phyloP scores from a whole-genome alignment of 768 basidiomycete species.

The Phaeotremella fagi region DNA sequence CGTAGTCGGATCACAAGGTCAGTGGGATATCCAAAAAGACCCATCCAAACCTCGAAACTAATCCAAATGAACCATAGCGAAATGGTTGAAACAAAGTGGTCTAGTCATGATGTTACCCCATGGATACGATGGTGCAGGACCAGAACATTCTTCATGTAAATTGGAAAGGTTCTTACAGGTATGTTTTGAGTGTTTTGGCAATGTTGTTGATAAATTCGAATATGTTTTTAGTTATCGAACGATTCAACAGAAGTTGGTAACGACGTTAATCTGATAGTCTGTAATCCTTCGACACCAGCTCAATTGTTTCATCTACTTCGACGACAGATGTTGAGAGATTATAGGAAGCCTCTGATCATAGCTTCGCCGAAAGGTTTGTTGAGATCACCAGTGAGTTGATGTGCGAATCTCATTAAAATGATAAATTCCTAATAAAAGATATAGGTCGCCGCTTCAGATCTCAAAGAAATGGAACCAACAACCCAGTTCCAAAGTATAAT shows the following conservation, averaged over 20 bases:
- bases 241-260: constrained; percentile 56
- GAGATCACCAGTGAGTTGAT: constrained; percentile 66
- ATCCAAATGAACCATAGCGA: no score
- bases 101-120: constrained; percentile 81
- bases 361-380: constrained; percentile 80
- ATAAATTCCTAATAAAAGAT: neutral
- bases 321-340: constrained; percentile 76
- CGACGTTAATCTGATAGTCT: constrained; percentile 79
- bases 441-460: constrained; percentile 69
- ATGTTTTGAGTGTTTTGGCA: constrained; percentile 5
- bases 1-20: constrained; percentile 76
- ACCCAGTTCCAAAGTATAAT: constrained; percentile 67
- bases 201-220: neutral
- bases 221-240: constrained; percentile 72
- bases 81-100: constrained; percentile 89
- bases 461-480: constrained; percentile 60
- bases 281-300: constrained; percentile 80
- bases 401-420: no score
- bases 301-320: constrained; percentile 92
- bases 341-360: constrained; percentile 77
- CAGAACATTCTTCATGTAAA: constrained; percentile 84
- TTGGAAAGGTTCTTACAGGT: constrained; percentile 90
- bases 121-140: constrained; percentile 84
- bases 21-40: no score
- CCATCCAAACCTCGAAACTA: no score